Conservation (phyloP, 768 basidiomycete genomes). For the Mycena crocata region DNA sequence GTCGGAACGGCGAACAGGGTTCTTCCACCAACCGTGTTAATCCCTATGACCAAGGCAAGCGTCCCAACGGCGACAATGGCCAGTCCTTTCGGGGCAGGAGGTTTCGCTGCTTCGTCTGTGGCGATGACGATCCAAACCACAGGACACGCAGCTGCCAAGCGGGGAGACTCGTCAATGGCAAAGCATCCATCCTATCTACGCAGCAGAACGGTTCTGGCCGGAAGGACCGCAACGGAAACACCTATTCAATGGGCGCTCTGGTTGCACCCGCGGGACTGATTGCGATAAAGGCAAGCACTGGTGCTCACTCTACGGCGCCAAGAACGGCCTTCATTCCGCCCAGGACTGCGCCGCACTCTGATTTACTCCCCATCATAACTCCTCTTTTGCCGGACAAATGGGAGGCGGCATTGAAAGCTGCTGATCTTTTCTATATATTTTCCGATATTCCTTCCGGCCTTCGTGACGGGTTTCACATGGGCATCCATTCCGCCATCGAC, state of each 20-base stretch:
- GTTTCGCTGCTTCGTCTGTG: too few species aligned
- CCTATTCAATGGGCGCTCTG: conserved; percentile 30
- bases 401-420: conserved; percentile 19
- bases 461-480: conserved; percentile 39
- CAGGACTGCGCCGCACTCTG: conserved; percentile 30
- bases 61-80: too few species aligned
- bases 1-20: too few species aligned
- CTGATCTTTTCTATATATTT: conserved; percentile 30
- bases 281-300: conserved; percentile 16
- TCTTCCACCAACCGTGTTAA: too few species aligned
- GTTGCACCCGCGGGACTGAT: conserved; percentile 1
- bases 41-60: too few species aligned
- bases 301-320: conserved; percentile 34
- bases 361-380: conserved; percentile 37
- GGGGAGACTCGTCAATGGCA: too few species aligned
- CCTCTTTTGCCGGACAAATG: conserved; percentile 38
- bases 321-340: conserved; percentile 23
- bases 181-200: too few species aligned
- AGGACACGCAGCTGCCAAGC: too few species aligned
- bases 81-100: too few species aligned
- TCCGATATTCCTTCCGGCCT: conserved; percentile 37
- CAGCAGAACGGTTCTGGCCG: too few species aligned
- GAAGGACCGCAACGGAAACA: conserved; percentile 18
- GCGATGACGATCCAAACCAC: too few species aligned
- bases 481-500: conserved; percentile 12